phyloP scores from a whole-genome alignment of 2,329 filamentous ascomycete species.

The Monilinia vaccinii-corymbosi region DNA sequence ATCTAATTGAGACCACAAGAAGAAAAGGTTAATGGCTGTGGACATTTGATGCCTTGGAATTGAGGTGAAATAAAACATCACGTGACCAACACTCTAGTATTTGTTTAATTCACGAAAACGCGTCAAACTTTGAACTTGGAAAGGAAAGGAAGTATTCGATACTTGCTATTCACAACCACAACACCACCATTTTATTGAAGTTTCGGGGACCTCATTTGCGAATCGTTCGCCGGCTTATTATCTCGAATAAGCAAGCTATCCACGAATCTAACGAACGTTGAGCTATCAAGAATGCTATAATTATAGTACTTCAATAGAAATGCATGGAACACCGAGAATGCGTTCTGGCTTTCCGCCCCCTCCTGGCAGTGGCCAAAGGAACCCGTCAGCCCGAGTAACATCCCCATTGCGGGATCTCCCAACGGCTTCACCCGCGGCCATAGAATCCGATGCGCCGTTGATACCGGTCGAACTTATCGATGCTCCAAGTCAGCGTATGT shows the following conservation, averaged over 20 bases:
- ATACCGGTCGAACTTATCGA: slow-evolving; percentile 78
- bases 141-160: too few species aligned
- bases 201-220: not conserved
- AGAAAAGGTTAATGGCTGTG: too few species aligned
- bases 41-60: too few species aligned
- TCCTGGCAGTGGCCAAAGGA: slow-evolving; percentile 43
- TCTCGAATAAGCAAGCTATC: not conserved
- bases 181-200: not conserved
- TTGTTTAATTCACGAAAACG: too few species aligned
- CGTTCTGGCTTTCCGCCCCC: slow-evolving; percentile 75
- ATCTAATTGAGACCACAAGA: too few species aligned
- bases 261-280: not conserved
- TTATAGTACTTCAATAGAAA: not conserved
- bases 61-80: too few species aligned
- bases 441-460: slow-evolving; percentile 42
- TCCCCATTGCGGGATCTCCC: slow-evolving; percentile 25
- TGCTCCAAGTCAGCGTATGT: slow-evolving; percentile 83
- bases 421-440: slow-evolving; percentile 11
- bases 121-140: too few species aligned
- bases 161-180: too few species aligned
- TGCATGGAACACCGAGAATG: slow-evolving; percentile 71
- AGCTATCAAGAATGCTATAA: slow-evolving; percentile 37
- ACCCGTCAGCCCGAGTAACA: slow-evolving; percentile 21
- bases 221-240: not conserved
- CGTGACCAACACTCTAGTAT: too few species aligned